Base-by-base conservation (phyloP, 495 filamentous ascomycete genomes). In the Penicillium riverlandense region DNA sequence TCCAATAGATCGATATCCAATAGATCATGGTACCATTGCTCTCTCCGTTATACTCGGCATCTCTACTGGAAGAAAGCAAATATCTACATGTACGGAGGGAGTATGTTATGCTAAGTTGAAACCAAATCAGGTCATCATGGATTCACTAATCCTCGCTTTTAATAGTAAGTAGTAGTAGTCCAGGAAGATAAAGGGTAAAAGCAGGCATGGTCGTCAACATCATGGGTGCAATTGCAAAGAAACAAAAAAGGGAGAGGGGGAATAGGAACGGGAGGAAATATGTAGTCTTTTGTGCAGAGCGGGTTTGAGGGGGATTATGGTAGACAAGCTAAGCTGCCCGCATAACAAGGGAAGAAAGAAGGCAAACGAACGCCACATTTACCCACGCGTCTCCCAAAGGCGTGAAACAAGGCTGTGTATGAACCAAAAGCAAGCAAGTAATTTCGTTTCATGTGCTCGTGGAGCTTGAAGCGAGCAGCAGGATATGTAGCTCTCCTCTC, bases 281-380 rank as follows among this genome's bases (percentile, higher is more conserved):
- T 27, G 29, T 39, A 41, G 41, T 53, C 39, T 53, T 53, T 51
- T 54, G 52, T 51, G 52, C 48, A 48, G 22, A 4, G 22, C 22
- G 22, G 22, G 22, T 22, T 22, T 22, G 2, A 22, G 22, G 22
- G 22, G 22, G 22, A 3, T 4, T 22, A 22, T 22, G 22, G 22
- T 22, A 22, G 34, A 37, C 10, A 43, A 48, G 44, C 37, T 45
- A 41, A 49, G 37, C 44, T 11, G 34, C 16, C 42, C 40, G 14
- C 41, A 44, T 39, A 29, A 33, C 38, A 35, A 49, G 35, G 37
- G 29, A 49, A 44, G 47, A 38, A 53, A 44, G 37, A 41, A 40
- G 48, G 51, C 29, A 35, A 37, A 43, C 27, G 48, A 47, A 38
- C 67, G 63, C 65, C 63, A 35, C 37, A 55, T 22, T 62, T 47